These are phyloP conservation scores for Cladosporium sp. DNA, from an alignment of 2,329 filamentous ascomycete species.

Conservation along the genomic window DNA sequence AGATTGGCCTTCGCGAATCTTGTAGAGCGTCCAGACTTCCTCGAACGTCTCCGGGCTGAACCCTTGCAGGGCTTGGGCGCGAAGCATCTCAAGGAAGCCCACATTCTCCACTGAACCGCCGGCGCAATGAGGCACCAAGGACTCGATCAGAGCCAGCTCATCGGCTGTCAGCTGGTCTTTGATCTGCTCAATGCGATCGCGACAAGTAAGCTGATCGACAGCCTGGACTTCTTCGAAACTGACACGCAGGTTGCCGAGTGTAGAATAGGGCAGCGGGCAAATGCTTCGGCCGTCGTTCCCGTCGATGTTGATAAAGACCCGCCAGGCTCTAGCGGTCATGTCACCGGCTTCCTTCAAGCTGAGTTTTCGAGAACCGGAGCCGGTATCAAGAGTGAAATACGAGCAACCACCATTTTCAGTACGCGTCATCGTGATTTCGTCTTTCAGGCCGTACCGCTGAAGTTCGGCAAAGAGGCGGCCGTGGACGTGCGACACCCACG, in stretches of 20 bases:
- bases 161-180: not conserved
- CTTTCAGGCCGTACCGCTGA: constrained; percentile 25
- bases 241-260: not conserved
- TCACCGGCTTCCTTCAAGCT: not conserved
- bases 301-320: constrained; percentile 5
- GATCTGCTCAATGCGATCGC: constrained; percentile 1
- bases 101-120: not conserved
- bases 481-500: constrained; percentile 40
- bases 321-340: not conserved
- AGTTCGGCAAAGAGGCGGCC: constrained; percentile 29
- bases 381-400: not conserved
- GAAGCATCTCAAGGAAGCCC: not conserved
- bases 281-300: not conserved
- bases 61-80: not conserved
- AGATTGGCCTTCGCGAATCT: not conserved
- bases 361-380: not conserved
- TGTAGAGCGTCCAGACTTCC: not conserved
- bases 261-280: not conserved
- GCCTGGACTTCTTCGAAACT: not conserved
- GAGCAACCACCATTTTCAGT: not conserved
- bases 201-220: not conserved
- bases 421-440: not conserved
- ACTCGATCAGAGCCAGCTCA: not conserved
- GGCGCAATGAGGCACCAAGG: not conserved
- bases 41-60: not conserved